Base-by-base conservation (phyloP, 2,329 filamentous ascomycete species). In the Drechslerella dactyloides region DNA sequence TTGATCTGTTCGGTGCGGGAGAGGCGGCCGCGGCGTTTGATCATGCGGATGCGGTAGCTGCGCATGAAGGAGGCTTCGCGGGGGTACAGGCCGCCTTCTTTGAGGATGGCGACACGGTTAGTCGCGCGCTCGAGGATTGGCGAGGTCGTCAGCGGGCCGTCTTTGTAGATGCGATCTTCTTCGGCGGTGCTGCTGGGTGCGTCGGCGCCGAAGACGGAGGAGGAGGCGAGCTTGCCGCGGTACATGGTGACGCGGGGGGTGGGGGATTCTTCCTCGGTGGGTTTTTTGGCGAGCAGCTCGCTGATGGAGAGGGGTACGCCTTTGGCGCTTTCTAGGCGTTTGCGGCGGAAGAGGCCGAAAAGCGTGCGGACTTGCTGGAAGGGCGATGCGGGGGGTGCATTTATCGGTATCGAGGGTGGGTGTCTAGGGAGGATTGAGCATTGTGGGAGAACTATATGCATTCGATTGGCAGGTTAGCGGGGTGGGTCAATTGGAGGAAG, bases 21-120 rank as follows among this genome's bases (percentile, higher is more conserved):
- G 57, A 93, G 79, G 48, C 90, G 84, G 7, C 89, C 89, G 53
- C 89, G 83, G 73, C 85, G 85, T 58, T 84, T 85, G 54, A 97
- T 84, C 79, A 89, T 86, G 75, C 89, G 86, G 80, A 89, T 91
- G 77, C 90, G 85, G 82, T 96, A 87, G 87, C 90, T 96, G 66
- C 88, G 85, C 60, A 87, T 82, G 66, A 92, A 86, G 65, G 84
- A 84, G 50, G 84, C 81, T 15, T 93, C 92, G 75, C 89, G 85
- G 3, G 94, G 94, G 60, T 65, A 53, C 37, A 72, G 30, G 0
- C 68, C 68, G 1, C 50, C 51, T 53, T 72, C 60, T 24, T 56
- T 72, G 21, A 72, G 33, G 33, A 72, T 65, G 1, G 58, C 60
- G 79, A 96, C 89, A 85, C 84, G 82, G 55, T 82, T 82, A 5